Conservation (phyloP, 305 asterid genomes). For the Andrographis paniculata region DNA sequence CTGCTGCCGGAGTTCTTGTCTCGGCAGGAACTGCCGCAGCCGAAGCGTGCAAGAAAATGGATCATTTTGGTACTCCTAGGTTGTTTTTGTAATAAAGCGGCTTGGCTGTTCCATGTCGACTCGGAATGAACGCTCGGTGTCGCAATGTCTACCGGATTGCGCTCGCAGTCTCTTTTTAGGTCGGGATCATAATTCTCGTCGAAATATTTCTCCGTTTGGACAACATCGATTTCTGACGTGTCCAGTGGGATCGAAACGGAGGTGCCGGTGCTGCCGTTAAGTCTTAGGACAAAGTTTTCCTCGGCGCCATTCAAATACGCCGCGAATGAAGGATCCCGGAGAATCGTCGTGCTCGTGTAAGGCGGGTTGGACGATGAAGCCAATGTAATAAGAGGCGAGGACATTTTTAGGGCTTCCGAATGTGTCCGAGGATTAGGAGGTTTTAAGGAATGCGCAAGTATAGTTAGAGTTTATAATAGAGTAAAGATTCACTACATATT, state of each 20-base stretch:
- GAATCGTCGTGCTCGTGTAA: slow-evolving; percentile 8
- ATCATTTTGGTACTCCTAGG: slow-evolving; percentile 17
- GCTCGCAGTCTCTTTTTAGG: not conserved
- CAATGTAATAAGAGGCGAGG: slow-evolving; percentile 31
- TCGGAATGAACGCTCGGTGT: slow-evolving; percentile 43
- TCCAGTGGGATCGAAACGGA: slow-evolving; percentile 3
- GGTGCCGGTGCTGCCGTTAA: slow-evolving; percentile 19
- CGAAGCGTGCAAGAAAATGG: slow-evolving; percentile 34
- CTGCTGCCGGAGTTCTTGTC: slow-evolving; percentile 38
- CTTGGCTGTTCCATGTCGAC: slow-evolving; percentile 46
- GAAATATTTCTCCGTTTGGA: slow-evolving; percentile 25
- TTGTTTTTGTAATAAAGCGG: slow-evolving; percentile 24
- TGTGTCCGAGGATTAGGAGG: not conserved
- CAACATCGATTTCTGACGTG: slow-evolving; percentile 23
- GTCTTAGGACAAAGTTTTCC: slow-evolving; percentile 21
- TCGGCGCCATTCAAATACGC: slow-evolving; percentile 32
- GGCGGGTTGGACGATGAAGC: slow-evolving; percentile 24
- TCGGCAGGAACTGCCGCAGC: slow-evolving; percentile 41
- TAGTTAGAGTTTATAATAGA: too few relatives aligned
- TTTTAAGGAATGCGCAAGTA: not conserved
- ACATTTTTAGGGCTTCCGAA: slow-evolving; percentile 6
- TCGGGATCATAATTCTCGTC: slow-evolving; percentile 5
- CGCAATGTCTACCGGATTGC: not conserved
- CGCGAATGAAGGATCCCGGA: slow-evolving; percentile 34
- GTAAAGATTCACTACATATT: too few relatives aligned